Base-by-base conservation (phyloP, 805 yeast species). In the Hanseniaspora occidentalis region DNA sequence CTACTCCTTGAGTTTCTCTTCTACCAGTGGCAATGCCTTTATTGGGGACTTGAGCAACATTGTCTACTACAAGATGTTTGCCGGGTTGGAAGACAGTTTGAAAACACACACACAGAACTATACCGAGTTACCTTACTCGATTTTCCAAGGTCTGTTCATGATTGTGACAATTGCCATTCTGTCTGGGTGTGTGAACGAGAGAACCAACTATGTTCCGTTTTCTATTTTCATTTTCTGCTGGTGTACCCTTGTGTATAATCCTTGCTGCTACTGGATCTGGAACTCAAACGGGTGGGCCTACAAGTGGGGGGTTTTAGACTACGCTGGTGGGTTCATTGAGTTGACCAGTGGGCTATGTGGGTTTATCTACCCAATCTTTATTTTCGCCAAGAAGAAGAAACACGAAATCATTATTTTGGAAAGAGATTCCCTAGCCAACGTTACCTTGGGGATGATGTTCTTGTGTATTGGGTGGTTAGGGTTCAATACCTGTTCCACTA, bases 311-410 rank as follows among this genome's bases (percentile, higher is more conserved):
- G 97, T 79, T 1, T 67, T 89, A 39, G 98, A 89, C 58, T 89
- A 84, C 60, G 98, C 98, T 19, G 98, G 98, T 23, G 96, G 96
- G 0, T 95, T 96, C 1, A 96, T 89, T 21, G 97, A 89, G 59
- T 84, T 92, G 42, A 70, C 84, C 23, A 79, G 94, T 19, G 97
- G 97, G 45, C 81, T 86, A 19, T 82, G 85, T 26, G 96, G 95
- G 1, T 78, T 89, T 51, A 95, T 84, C 4, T 79, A 79, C 50
- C 76, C 86, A n/a, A 77, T 75, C 42, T 80, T 81, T 47, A 61
- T 84, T 40, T 95, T 96, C 8, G 73, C 82, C 51, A 71, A 96
- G 68, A 79, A 68, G 67, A 13, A 7, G 10, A 25, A 25, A 25
- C 29, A 25, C 26, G 29, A 25, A 25, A 25, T 25, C 5, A 4